Evolutionary conservation across 257 asterid species (phyloP).

Genomic region (Petunia secreta): DNA sequence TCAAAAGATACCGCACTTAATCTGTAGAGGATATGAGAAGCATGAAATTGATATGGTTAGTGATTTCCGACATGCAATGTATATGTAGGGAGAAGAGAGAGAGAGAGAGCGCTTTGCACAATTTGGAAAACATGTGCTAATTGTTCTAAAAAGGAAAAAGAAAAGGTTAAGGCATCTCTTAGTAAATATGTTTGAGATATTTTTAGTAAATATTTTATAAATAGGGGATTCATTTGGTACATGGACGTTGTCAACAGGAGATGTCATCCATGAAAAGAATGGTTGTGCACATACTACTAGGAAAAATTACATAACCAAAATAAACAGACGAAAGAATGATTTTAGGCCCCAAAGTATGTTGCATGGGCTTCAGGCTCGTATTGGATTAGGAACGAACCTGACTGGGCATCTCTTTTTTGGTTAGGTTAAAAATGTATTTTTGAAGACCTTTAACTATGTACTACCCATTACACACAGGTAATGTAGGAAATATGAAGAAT

Average conservation of each 20-base stretch:
- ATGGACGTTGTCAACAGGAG: too few relatives aligned
- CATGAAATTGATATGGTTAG: background rate
- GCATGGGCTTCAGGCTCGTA: too few relatives aligned
- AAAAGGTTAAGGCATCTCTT: background rate
- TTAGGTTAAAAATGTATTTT: background rate
- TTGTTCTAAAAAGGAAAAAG: background rate
- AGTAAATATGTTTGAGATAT: too few relatives aligned
- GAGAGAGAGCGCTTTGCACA: background rate
- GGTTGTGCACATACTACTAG: too few relatives aligned
- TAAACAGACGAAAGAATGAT: too few relatives aligned
- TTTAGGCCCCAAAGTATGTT: too few relatives aligned
- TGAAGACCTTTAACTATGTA: background rate
- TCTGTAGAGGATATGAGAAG: background rate
- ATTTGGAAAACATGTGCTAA: background rate
- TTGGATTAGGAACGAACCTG: too few relatives aligned
- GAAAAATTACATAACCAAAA: too few relatives aligned
- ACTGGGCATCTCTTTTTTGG: too few relatives aligned
- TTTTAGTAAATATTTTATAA: too few relatives aligned
- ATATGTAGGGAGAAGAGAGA: background rate
- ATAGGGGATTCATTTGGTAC: too few relatives aligned
- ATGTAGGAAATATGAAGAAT: slow-evolving; percentile 2
- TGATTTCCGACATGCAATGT: background rate
- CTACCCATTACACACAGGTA: background rate
- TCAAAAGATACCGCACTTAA: background rate
- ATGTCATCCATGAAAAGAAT: too few relatives aligned